Evolutionary conservation across 441 rosid species (phyloP).

Genomic region (Rhodomyrtus psidioides): DNA sequence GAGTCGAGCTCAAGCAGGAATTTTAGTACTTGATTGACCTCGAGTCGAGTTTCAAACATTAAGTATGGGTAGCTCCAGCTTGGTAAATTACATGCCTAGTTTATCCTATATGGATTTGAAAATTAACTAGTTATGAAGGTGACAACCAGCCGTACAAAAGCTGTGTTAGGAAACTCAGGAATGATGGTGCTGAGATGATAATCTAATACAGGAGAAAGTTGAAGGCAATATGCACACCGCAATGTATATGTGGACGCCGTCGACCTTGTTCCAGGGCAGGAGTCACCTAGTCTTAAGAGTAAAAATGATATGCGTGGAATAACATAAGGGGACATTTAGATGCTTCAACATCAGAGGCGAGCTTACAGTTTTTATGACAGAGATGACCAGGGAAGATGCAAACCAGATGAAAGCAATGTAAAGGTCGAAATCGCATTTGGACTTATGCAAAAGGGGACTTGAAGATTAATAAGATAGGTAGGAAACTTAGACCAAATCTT

Average conservation of each 20-base stretch:
- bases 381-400: background rate
- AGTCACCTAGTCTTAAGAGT: background rate
- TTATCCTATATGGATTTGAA: background rate
- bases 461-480: background rate
- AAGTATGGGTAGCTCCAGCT: too few relatives aligned
- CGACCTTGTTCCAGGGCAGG: background rate
- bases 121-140: background rate
- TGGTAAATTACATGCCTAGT: background rate
- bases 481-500: background rate
- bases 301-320: background rate
- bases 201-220: background rate
- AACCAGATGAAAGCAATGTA: background rate
- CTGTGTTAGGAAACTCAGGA: background rate
- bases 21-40: background rate
- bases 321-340: background rate
- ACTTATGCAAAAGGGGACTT: background rate
- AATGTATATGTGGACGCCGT: background rate
- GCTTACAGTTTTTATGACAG: background rate
- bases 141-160: background rate
- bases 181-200: background rate
- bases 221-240: background rate
- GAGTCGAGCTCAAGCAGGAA: background rate
- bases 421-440: background rate
- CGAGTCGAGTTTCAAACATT: background rate
- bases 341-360: background rate